Evolutionary conservation across 306 rosid species (phyloP).

Genomic region (Malus asiatica): DNA sequence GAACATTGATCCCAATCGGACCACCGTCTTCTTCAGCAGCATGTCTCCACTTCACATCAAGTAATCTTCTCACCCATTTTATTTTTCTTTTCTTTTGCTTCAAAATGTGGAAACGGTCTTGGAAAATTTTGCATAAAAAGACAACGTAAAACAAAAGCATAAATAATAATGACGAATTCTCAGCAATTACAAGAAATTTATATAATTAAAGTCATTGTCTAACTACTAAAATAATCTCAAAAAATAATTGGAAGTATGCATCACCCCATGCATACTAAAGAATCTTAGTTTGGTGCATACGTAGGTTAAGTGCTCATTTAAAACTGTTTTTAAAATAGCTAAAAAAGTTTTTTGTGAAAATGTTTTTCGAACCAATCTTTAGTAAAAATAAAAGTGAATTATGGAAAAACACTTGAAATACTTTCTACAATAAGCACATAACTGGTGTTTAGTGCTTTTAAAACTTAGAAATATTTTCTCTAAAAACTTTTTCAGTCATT

Average conservation of each 20-base stretch:
- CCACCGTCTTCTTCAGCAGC: constrained; percentile 76
- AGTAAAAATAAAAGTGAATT: fast-evolving
- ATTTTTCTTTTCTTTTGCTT: background rate
- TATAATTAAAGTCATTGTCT: background rate
- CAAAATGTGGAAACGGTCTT: background rate
- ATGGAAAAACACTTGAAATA: no score
- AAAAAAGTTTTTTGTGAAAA: no score
- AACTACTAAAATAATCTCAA: background rate
- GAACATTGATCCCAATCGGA: constrained; percentile 67
- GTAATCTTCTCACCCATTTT: constrained; percentile 26
- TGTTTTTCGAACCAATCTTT: no score
- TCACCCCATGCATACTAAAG: background rate
- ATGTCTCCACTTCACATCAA: constrained; percentile 96
- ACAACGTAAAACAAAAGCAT: background rate
- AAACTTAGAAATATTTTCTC: no score
- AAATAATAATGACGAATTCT: background rate
- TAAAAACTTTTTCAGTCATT: no score
- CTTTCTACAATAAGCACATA: no score
- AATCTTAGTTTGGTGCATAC: background rate
- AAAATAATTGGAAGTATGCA: background rate
- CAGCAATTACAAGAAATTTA: background rate
- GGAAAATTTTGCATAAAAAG: background rate
- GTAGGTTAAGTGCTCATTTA: no score
- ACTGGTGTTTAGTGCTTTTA: no score
- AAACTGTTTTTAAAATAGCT: no score